A percentile compares a stretch with the other conserved stretches of the same genome.
phyloP scores from a whole-genome alignment of 345 rosid genomes.

The Isatis tinctoria region DNA sequence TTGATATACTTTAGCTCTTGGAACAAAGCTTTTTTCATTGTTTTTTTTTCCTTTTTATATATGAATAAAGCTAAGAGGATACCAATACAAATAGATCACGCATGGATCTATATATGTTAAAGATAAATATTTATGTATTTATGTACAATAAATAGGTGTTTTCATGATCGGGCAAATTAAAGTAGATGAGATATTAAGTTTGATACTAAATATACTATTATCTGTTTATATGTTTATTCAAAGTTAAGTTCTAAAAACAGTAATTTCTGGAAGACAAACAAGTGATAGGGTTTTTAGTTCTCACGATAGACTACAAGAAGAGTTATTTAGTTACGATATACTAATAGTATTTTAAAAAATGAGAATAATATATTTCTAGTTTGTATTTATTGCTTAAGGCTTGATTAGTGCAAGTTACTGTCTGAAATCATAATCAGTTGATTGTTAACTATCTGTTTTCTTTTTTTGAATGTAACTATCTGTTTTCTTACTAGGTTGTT shows the following conservation, averaged over 20 bases:
- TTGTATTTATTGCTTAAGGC: conserved; percentile 13
- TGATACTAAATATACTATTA: neutral
- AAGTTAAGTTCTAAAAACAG: conserved; percentile 30
- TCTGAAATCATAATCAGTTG: neutral
- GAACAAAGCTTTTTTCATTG: conserved; percentile 23
- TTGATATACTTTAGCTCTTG: conserved; percentile 10
- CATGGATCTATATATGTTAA: conserved; percentile 17
- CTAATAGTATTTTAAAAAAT: conserved; percentile 13
- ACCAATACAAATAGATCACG: conserved; percentile 27
- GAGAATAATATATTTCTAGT: neutral
- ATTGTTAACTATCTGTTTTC: neutral
- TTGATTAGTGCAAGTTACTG: conserved; percentile 24
- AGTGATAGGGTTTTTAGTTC: conserved; percentile 19
- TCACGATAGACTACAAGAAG: neutral
- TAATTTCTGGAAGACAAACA: conserved; percentile 12
- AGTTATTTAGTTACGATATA: neutral
- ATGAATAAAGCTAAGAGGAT: conserved; percentile 9
- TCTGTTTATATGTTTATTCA: conserved; percentile 18
- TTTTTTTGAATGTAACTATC: too few species aligned
- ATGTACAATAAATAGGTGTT: conserved; percentile 25
- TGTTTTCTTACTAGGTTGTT: conserved; percentile 8
- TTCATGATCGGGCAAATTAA: conserved; percentile 30
- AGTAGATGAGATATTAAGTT: conserved; percentile 13
- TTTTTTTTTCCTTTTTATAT: neutral
- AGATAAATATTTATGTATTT: conserved; percentile 25